Percentiles rank a stretch among this genome's conserved stretches.
Conservation (phyloP, 2,329 filamentous ascomycete genomes). For the Monilinia vaccinii-corymbosi region DNA sequence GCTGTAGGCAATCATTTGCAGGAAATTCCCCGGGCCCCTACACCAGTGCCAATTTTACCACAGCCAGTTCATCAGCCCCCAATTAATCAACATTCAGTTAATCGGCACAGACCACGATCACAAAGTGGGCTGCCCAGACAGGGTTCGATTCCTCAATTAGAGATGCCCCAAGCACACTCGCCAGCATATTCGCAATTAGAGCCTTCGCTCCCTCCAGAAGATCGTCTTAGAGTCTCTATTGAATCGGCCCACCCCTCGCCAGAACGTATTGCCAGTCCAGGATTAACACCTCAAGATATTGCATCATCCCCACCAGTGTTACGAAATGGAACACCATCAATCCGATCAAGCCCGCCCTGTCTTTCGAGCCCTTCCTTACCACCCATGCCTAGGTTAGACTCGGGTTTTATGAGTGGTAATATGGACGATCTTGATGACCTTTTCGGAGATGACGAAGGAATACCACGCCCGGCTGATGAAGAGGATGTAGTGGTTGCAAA, state of each 20-base stretch:
- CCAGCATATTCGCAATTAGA: slow-evolving; percentile 34
- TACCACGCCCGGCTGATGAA: slow-evolving; percentile 29
- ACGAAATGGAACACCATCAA: slow-evolving; percentile 48
- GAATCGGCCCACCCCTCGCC: slow-evolving; percentile 41
- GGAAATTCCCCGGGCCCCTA: slow-evolving; percentile 67
- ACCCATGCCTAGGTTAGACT: slow-evolving; percentile 53
- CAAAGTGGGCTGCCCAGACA: slow-evolving; percentile 49
- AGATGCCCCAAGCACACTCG: slow-evolving; percentile 26
- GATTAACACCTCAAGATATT: slow-evolving; percentile 69
- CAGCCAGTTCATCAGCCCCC: slow-evolving; percentile 28
- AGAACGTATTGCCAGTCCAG: slow-evolving; percentile 40
- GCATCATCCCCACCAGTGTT: slow-evolving; percentile 85
- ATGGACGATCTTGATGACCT: slow-evolving; percentile 34
- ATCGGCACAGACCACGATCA: slow-evolving; percentile 19
- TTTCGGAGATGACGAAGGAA: slow-evolving; percentile 49
- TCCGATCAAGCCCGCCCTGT: slow-evolving; percentile 71
- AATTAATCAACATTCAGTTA: slow-evolving; percentile 27
- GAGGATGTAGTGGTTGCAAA: slow-evolving; percentile 31
- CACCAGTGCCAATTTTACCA: slow-evolving; percentile 51
- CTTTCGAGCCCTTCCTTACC: slow-evolving; percentile 54
- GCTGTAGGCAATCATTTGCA: slow-evolving; percentile 50
- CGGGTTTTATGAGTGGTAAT: slow-evolving; percentile 78
- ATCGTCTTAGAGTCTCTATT: slow-evolving; percentile 27
- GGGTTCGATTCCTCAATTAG: slow-evolving; percentile 47
- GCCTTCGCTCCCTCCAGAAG: slow-evolving; percentile 26